Evolutionary conservation across 2,329 filamentous ascomycete genomes (phyloP), one percentile per base, ranked within the genome.

Genomic region (Fusarium subtropicale): DNA sequence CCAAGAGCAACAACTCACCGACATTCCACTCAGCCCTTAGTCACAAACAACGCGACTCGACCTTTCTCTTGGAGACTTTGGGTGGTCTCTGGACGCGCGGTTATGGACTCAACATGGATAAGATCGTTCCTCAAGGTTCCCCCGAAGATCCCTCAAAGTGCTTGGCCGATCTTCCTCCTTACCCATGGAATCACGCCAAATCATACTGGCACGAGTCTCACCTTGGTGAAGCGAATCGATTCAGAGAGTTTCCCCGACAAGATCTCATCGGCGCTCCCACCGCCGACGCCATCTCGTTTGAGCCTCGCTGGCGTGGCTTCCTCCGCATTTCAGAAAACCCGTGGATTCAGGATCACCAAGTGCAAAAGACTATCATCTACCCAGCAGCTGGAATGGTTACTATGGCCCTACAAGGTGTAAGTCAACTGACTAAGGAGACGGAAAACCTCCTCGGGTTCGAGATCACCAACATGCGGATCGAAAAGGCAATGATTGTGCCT

Each of bases 171-270:
- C 73, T 88, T 33, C 86, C 86, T 3, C 78, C 80, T 1, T 88
- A 88, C 62, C 80, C 83, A 4, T 88, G 86, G 85, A 86, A 87
- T 31, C 86, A 87, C 60, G 75, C 77, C 28, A 84, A 81, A 28
- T 76, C 73, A 2, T 86, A 87, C 71, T 88, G 86, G 86, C 81
- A 85, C 62, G 86, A 88, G 61, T 83, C 83, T 2, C 81, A 84
- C 41, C 71, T 84, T 4, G 83, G 82, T 22, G 71, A 75, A 16
- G 78, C 81, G 13, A 80, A 81, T 47, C 80, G 85, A 4, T 81
- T 83, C 59, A 79, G 84, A 16, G 76, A 80, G 28, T 81, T 81
- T 54, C 79, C 81, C 3, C 79, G 85, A 13, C 81, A 84, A 44
- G 86, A 88, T 60, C 77, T 88, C 3, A 81, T 88, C 28, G 86